phyloP scores from a whole-genome alignment of 805 yeast genomes.

The Candida pini region DNA sequence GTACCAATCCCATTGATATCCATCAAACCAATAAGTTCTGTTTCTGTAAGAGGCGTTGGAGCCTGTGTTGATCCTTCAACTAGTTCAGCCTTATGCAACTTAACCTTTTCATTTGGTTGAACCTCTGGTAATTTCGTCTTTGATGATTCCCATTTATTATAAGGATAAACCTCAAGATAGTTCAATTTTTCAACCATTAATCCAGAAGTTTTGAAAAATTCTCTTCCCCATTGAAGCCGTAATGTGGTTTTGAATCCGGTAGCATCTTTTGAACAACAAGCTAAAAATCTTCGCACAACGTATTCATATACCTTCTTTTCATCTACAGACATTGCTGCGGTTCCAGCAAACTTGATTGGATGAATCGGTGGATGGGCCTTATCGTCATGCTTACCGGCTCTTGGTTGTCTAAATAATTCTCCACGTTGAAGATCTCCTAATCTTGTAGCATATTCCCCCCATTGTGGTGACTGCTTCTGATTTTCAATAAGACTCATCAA shows the following conservation, averaged over 20 bases:
- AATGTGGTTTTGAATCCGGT: conserved; percentile 64
- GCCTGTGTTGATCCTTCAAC: conserved; percentile 74
- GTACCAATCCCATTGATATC: conserved; percentile 98
- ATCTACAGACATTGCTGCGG: conserved; percentile 31
- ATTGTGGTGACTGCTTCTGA: conserved; percentile 48
- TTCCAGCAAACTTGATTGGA: conserved; percentile 49
- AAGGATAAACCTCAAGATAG: conserved; percentile 74
- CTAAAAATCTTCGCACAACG: conserved; percentile 78
- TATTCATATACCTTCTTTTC: conserved; percentile 80
- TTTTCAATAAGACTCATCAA: conserved; percentile 52
- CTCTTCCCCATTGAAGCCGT: conserved; percentile 71
- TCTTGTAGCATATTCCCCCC: conserved; percentile 68
- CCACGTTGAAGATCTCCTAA: conserved; percentile 36
- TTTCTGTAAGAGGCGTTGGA: conserved; percentile 81
- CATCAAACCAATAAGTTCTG: conserved; percentile 89
- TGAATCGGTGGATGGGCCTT: conserved; percentile 98
- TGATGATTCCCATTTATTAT: conserved; percentile 70
- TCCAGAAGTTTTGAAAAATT: conserved; percentile 69
- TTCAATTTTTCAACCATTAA: conserved; percentile 66
- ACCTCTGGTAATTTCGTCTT: conserved; percentile 58
- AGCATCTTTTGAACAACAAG: conserved; percentile 90
- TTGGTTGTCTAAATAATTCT: conserved; percentile 51
- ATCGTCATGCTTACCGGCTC: conserved; percentile 82
- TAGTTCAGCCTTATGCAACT: conserved; percentile 52
- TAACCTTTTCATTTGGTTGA: conserved; percentile 48